These are phyloP conservation scores for Daldinia sp. DNA, from an alignment of 2,329 filamentous ascomycete species.

Conservation along the genomic window DNA sequence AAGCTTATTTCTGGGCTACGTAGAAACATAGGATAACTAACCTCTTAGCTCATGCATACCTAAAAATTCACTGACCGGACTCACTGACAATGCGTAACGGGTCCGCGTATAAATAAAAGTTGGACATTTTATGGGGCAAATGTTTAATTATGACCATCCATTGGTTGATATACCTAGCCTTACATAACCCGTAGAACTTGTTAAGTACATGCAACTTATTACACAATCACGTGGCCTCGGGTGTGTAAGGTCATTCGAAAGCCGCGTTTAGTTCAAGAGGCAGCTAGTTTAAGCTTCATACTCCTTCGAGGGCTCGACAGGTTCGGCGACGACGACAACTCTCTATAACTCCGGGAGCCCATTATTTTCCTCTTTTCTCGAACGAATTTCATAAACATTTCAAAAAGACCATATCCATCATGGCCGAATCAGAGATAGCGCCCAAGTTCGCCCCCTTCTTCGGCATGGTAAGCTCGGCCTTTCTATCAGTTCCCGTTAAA, in stretches of 20 bases:
- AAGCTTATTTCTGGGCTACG: conserved; percentile 9
- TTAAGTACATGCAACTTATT: conserved; percentile 11
- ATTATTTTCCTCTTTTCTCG: conserved; percentile 7
- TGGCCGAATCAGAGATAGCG: conserved; percentile 71
- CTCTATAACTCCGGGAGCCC: conserved; percentile 17
- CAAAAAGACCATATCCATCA: conserved; percentile 49
- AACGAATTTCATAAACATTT: not conserved
- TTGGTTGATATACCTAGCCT: conserved; percentile 25
- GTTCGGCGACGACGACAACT: conserved; percentile 30
- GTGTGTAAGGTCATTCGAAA: conserved; percentile 26
- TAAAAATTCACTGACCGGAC: conserved; percentile 4
- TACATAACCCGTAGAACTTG: not conserved
- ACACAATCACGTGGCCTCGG: conserved; percentile 32
- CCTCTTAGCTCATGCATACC: conserved; percentile 21
- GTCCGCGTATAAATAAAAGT: conserved; percentile 5
- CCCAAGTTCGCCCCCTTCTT: conserved; percentile 90
- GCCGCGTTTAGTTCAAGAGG: conserved; percentile 24
- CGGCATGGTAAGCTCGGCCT: conserved; percentile 78
- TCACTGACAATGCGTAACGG: conserved; percentile 2
- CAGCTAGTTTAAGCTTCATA: conserved; percentile 31
- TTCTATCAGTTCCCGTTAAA: conserved; percentile 11
- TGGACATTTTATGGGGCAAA: conserved; percentile 27
- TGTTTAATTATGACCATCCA: not conserved
- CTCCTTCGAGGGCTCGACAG: conserved; percentile 26
- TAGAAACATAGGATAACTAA: not conserved